Evolutionary conservation across 202 grass and related monocot genomes (phyloP).

Genomic region (Saccharum hybrid): DNA sequence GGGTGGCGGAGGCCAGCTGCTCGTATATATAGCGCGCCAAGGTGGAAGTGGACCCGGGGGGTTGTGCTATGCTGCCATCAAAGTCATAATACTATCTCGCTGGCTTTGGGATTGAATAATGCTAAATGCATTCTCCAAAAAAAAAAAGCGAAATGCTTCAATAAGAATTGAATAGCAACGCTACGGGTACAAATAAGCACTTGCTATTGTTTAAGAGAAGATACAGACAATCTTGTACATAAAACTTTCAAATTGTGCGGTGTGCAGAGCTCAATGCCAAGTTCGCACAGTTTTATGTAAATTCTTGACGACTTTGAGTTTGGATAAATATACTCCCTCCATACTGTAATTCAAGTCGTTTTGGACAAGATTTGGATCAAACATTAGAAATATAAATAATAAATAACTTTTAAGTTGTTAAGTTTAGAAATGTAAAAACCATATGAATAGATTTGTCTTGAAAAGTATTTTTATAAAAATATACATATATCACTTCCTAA

Average conservation of each 20-base stretch:
- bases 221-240: not conserved
- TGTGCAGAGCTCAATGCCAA: not conserved
- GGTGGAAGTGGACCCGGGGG: slow-evolving; percentile 45
- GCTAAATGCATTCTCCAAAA: not conserved
- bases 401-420: no score
- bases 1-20: slow-evolving; percentile 27
- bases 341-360: no score
- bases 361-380: no score
- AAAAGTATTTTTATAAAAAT: no score
- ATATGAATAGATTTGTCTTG: no score
- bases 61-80: slow-evolving; percentile 26
- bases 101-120: slow-evolving; percentile 27
- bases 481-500: no score
- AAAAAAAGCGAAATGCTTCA: not conserved
- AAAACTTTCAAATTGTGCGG: not conserved
- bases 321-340: not conserved
- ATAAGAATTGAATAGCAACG: not conserved
- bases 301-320: not conserved
- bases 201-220: not conserved
- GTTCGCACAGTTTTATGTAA: not conserved
- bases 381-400: no score
- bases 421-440: no score
- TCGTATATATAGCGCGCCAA: slow-evolving; percentile 62
- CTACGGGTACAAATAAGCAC: slow-evolving; percentile 5
- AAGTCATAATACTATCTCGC: slow-evolving; percentile 40